Evolutionary conservation across 208 protist genomes (phyloP).

Genomic region (Trypanosoma scelopori): DNA sequence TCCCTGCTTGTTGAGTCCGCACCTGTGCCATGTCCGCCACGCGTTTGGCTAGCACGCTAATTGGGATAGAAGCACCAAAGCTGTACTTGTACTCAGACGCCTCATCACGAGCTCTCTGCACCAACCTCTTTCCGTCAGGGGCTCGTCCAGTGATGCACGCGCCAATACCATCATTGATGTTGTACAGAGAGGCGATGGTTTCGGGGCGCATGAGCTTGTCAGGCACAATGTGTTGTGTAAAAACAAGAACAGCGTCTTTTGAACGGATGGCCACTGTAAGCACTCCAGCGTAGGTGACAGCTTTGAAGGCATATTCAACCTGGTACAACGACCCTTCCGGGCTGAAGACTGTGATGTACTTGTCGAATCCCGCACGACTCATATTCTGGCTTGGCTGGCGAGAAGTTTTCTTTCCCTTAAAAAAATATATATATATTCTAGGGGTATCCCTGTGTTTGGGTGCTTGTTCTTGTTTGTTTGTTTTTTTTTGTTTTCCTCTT

Average conservation of each 20-base stretch:
- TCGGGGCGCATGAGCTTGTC: conserved; percentile 96
- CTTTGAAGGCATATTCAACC: conserved; percentile 99
- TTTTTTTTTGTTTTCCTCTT: too few species aligned
- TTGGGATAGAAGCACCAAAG: conserved; percentile 96
- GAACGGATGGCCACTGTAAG: conserved; percentile 96
- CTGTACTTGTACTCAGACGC: conserved; percentile 96
- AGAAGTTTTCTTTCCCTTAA: background rate
- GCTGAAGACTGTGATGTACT: conserved; percentile 99
- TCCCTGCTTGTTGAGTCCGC: conserved; percentile 97
- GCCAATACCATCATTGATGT: conserved; percentile 93
- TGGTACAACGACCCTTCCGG: conserved; percentile 98
- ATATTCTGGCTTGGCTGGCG: conserved; percentile 26
- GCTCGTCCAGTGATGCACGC: conserved; percentile 94
- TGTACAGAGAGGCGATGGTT: conserved; percentile 96
- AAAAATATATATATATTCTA: background rate
- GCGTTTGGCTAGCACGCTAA: conserved; percentile 95
- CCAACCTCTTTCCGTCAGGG: conserved; percentile 91
- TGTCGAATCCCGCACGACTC: conserved; percentile 94
- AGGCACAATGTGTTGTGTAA: conserved; percentile 98
- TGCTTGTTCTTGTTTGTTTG: too few species aligned
- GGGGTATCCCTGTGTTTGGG: background rate
- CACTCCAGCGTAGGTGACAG: conserved; percentile 95
- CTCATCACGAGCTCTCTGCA: conserved; percentile 94
- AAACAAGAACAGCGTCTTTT: conserved; percentile 93
- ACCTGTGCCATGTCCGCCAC: conserved; percentile 97